Evolutionary conservation across 257 asterid species (phyloP).

Genomic region (Cinchona pubescens): DNA sequence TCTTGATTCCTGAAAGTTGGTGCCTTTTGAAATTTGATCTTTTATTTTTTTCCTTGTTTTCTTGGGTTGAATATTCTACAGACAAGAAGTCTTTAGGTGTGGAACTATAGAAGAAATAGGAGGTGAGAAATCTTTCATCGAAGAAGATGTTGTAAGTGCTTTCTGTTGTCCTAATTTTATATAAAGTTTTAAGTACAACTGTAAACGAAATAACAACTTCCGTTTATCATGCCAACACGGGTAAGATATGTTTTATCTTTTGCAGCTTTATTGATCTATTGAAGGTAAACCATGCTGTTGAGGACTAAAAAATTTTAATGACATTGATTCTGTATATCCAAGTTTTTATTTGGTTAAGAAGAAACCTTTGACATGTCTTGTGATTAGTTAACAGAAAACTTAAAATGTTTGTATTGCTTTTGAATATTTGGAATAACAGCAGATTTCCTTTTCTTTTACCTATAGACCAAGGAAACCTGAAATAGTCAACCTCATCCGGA

Average conservation of each 20-base stretch:
- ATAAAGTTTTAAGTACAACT: not conserved
- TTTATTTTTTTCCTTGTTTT: not conserved
- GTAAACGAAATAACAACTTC: not conserved
- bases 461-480: no score
- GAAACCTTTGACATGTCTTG: no score
- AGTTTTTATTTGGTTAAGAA: not conserved
- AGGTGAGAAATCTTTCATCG: constrained; percentile 76
- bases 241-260: not conserved
- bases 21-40: not conserved
- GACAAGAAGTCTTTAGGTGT: constrained; percentile 59
- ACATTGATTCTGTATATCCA: not conserved
- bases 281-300: not conserved
- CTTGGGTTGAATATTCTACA: constrained; percentile 28
- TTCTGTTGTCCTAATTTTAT: not conserved
- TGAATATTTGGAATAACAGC: no score
- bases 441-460: no score
- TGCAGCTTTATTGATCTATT: not conserved
- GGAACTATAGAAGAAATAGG: constrained; percentile 91
- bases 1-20: not conserved
- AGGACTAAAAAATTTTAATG: not conserved
- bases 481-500: no score
- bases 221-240: not conserved
- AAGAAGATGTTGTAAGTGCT: constrained; percentile 65
- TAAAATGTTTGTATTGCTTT: no score
- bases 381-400: no score